Evolutionary conservation across 148 eudicot species (phyloP).

Genomic region (Camellia sinensis): DNA sequence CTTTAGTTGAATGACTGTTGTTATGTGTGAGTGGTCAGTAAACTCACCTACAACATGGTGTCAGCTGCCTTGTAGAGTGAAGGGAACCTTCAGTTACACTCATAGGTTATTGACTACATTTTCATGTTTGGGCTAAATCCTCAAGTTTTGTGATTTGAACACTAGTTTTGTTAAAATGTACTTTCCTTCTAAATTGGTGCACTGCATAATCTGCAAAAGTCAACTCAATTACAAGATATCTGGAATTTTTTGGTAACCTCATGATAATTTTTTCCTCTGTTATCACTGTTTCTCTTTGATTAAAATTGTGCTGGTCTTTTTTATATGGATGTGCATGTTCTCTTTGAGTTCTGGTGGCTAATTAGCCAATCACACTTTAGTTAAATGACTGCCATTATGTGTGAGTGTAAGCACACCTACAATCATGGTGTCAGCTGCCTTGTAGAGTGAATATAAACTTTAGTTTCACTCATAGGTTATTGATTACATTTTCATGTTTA

Average conservation of each 20-base stretch:
- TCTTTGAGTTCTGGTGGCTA: slow-evolving; percentile 32
- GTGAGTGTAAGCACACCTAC: slow-evolving; percentile 46
- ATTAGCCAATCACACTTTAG: slow-evolving; percentile 50
- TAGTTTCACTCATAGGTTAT: slow-evolving; percentile 29
- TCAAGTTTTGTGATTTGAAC: no score
- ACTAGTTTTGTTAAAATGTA: no score
- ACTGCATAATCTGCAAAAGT: no score
- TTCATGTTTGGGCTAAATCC: not conserved
- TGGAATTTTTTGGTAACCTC: not conserved
- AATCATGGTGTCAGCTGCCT: slow-evolving; percentile 22
- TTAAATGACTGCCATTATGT: slow-evolving; percentile 33
- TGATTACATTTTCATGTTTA: slow-evolving; percentile 23
- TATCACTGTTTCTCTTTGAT: not conserved
- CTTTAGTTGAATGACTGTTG: slow-evolving; percentile 30
- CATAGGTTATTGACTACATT: slow-evolving; percentile 32
- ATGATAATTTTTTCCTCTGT: not conserved
- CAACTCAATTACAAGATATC: no score
- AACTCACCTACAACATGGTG: slow-evolving; percentile 23
- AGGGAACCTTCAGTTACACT: slow-evolving; percentile 19
- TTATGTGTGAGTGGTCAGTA: slow-evolving; percentile 65
- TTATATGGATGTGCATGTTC: not conserved
- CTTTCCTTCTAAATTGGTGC: no score
- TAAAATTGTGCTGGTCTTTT: not conserved
- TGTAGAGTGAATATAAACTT: slow-evolving; percentile 14
- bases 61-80: slow-evolving; percentile 24